These are phyloP conservation scores for Podaxis sp. DNA, from an alignment of 768 basidiomycete genomes.

Conservation along the genomic window DNA sequence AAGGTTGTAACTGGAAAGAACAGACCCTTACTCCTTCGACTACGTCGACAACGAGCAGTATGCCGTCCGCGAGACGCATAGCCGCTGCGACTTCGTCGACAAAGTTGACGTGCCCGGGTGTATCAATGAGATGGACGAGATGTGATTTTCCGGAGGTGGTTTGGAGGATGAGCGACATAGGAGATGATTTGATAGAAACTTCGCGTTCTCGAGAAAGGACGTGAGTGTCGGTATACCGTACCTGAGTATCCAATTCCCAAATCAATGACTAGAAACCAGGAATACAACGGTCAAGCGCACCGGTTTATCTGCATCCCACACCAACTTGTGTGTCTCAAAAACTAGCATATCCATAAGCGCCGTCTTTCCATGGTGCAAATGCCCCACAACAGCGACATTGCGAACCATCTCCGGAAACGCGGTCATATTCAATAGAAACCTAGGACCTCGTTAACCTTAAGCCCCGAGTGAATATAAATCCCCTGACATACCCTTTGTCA, in stretches of 20 bases:
- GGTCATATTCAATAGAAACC: constrained; percentile 91
- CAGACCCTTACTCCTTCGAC: constrained; percentile 82
- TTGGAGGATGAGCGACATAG: constrained; percentile 89
- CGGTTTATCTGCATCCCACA: constrained; percentile 89
- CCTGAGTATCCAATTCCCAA: constrained; percentile 39
- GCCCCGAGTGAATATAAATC: background rate
- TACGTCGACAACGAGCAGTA: constrained; percentile 94
- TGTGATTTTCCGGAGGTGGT: constrained; percentile 90
- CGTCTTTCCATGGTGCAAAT: constrained; percentile 98
- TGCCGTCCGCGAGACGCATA: constrained; percentile 85
- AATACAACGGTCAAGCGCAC: constrained; percentile 39
- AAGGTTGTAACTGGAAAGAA: constrained; percentile 12
- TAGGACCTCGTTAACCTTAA: constrained; percentile 28
- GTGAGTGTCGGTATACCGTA: constrained; percentile 96
- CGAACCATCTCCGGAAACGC: constrained; percentile 92
- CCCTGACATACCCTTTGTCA: constrained; percentile 78
- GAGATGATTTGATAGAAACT: constrained; percentile 95
- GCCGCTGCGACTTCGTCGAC: constrained; percentile 95
- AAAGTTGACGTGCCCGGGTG: constrained; percentile 98
- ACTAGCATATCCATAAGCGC: constrained; percentile 96
- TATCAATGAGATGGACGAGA: constrained; percentile 91
- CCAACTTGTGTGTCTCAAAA: constrained; percentile 92
- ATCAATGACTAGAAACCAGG: background rate
- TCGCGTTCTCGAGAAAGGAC: constrained; percentile 82
- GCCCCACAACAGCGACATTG: constrained; percentile 94